A percentile compares a stretch with the other conserved stretches of the same genome.
Conservation (phyloP, 768 basidiomycete genomes). For the Kwoniella botswanensis region DNA sequence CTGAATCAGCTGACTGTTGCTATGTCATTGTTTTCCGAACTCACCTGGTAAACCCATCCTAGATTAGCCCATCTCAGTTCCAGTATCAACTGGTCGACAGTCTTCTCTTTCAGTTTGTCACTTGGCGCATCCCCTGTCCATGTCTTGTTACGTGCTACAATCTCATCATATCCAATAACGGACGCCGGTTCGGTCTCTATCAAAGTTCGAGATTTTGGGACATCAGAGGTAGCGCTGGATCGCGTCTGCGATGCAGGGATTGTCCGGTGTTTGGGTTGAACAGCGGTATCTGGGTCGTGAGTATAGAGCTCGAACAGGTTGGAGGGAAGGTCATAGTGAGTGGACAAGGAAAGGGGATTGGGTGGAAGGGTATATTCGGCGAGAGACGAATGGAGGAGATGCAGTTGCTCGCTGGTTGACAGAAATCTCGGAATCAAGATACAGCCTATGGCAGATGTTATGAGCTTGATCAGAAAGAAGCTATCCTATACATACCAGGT, state of each 20-base stretch:
- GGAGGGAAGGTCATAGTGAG: constrained; percentile 77
- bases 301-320: constrained; percentile 75
- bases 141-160: constrained; percentile 68
- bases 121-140: constrained; percentile 68
- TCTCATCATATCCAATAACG: constrained; percentile 63
- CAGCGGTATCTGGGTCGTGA: constrained; percentile 26
- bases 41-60: constrained; percentile 81
- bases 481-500: constrained; percentile 37
- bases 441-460: constrained; percentile 65
- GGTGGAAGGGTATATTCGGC: constrained; percentile 74
- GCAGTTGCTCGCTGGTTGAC: constrained; percentile 67
- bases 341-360: constrained; percentile 87
- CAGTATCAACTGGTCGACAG: constrained; percentile 66
- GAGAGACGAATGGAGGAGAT: constrained; percentile 75
- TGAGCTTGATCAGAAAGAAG: neutral
- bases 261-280: constrained; percentile 36
- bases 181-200: constrained; percentile 75
- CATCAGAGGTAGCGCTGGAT: constrained; percentile 20
- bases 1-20: neutral
- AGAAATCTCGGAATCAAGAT: constrained; percentile 81
- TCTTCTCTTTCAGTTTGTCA: constrained; percentile 63
- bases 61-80: constrained; percentile 96
- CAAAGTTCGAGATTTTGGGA: constrained; percentile 61
- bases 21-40: constrained; percentile 12
- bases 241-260: neutral